Base-by-base conservation (phyloP, 148 eudicot species). In the Rhododendron mucronatum region DNA sequence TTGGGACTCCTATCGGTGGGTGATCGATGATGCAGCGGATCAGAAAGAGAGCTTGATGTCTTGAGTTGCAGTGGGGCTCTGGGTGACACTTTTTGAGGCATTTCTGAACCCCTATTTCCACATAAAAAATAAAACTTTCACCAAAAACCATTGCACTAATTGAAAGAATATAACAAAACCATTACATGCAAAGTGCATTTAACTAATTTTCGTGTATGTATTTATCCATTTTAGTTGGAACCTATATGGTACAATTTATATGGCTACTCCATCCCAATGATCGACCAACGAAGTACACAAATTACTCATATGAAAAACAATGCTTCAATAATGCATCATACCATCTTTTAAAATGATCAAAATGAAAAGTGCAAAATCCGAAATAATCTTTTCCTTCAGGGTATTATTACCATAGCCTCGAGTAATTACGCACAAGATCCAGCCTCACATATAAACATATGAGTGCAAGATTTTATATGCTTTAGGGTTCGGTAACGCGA, bases 41-140 rank as follows among this genome's bases (percentile, higher is more conserved):
- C 95, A 16, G 95, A 92, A 82, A 92, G 94, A 23, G 94, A 91
- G 89, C 93, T 94, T 15, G 95, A 88, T 73, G 94, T 91, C 85
- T 95, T 84, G 1, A 88, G 86, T 85, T 90, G 94, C 7, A 89
- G 88, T 10, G 92, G 88, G 67, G 84, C 92, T 86, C 93, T 88
- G 28, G 94, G 87, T 33, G 97, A 88, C 84, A 83, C 91, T 89
- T 91, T 92, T 61, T 91, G 96, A 84, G 93, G 92, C 92, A 91
- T 85, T 89, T 95, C 98, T 20, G 94, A 83, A 55, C 86, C 89
- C 92, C 98, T 95, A 88, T 78, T 78, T n/a, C 39, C n/a, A 84
- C 77, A 63, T 53, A 23, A 11, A 13, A 69, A 14, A 11, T 13
- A 69, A 69, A 13, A 28, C 23, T 4, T 10, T 26, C 18, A 69